Base-by-base conservation (phyloP, 176 grass and related monocot species). In the Themeda triandra region DNA sequence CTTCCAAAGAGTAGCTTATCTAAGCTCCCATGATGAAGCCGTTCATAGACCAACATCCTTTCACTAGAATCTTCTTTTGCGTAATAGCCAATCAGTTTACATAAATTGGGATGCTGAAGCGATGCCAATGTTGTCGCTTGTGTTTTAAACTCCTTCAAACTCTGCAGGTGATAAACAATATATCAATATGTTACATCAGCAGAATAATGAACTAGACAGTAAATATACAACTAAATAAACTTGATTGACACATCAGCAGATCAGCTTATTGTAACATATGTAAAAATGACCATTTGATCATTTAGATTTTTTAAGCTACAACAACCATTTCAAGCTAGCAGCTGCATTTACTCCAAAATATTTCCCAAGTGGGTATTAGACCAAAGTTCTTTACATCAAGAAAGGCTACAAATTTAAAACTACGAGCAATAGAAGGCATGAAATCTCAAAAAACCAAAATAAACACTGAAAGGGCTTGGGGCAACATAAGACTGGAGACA, bases 21-120 rank as follows among this genome's bases (percentile, higher is more conserved):
- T 79, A 99, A 93, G 81, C 86, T 96, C 13, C 97, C 97, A 85
- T 99, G 88, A 66, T 92, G 78, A 59, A 99, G 89, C 63, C 90
- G 91, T 88, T 99, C 91, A 60, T 99, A 99, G 17, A 99, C 84
- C 82, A 99, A 66, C 91, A 99, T 96, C 66, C 91, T 83, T 80
- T 86, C 97, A 77, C 85, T 90, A 66, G 88, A 94, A 79, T 91
- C 86, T 62, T 99, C 97, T 82, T 80, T 91, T 65, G 88, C 90
- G 82, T 92, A 85, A 63, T 84, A 94, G 25, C 97, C 97, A 1
- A 96, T 84, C 41, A 99, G 78, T 74, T 96, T 99, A 87, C 97
- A 99, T 73, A 99, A 88, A 75, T 99, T 94, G 27, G 91, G 86
- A 85, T 96, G 94, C 29, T 92, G 89, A 83, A 99, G 88, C 0